Evolutionary conservation across 805 yeast genomes (phyloP).

Genomic region (Pichia rugopelliculosa): DNA sequence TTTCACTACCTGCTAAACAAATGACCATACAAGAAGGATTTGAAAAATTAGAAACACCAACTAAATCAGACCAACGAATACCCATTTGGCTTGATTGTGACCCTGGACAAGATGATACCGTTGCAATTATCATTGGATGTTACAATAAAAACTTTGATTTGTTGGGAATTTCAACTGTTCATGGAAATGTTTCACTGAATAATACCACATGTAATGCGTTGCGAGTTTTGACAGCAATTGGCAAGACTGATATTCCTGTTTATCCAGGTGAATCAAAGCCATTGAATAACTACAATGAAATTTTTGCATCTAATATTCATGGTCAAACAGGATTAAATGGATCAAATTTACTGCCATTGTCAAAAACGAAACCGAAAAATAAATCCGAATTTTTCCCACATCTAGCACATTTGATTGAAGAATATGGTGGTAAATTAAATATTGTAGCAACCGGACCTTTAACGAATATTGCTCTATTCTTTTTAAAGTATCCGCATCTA

Average conservation of each 20-base stretch:
- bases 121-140: slow-evolving; percentile 60
- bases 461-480: slow-evolving; percentile 60
- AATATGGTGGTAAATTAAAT: slow-evolving; percentile 42
- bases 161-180: slow-evolving; percentile 67
- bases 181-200: slow-evolving; percentile 60
- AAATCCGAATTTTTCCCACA: slow-evolving; percentile 20
- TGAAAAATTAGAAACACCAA: too few relatives aligned
- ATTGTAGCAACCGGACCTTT: slow-evolving; percentile 72
- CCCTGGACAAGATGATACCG: slow-evolving; percentile 86
- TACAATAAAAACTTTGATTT: slow-evolving; percentile 52
- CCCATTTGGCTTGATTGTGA: slow-evolving; percentile 91
- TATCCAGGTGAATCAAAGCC: slow-evolving; percentile 62
- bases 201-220: slow-evolving; percentile 65
- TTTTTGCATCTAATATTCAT: slow-evolving; percentile 56
- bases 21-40: not conserved
- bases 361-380: slow-evolving; percentile 25
- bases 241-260: slow-evolving; percentile 48
- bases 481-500: slow-evolving; percentile 47
- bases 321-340: slow-evolving; percentile 77
- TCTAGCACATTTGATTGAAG: slow-evolving; percentile 17
- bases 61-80: too few relatives aligned
- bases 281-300: slow-evolving; percentile 37
- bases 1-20: too few relatives aligned
- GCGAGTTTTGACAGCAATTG: slow-evolving; percentile 56
- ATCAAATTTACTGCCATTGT: slow-evolving; percentile 48